Evolutionary conservation across 2,329 filamentous ascomycete species (phyloP).

Genomic region (Colletotrichum aenigma): DNA sequence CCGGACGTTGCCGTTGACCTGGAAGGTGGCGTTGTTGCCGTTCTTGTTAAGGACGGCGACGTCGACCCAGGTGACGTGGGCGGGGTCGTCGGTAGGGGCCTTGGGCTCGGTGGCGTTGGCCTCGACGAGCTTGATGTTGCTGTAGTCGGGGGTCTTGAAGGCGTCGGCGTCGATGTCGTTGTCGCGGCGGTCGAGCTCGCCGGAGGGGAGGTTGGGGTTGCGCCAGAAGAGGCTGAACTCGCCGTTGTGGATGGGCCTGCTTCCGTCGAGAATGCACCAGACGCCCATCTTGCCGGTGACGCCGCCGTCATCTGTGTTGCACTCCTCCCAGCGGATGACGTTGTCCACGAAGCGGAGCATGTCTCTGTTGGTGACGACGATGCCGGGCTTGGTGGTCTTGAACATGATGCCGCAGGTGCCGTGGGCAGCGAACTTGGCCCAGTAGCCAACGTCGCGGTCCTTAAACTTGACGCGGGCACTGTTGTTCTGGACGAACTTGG

Average conservation of each 20-base stretch:
- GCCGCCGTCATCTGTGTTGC: background rate
- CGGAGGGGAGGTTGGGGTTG: background rate
- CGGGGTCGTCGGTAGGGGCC: background rate
- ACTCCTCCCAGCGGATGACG: background rate
- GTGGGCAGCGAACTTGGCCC: constrained; percentile 5
- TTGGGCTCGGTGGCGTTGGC: background rate
- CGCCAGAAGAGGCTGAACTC: constrained; percentile 11
- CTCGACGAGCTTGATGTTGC: background rate
- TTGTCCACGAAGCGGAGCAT: constrained; percentile 4
- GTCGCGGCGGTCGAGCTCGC: background rate
- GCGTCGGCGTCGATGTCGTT: background rate
- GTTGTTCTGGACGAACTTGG: background rate
- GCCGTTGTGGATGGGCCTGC: background rate
- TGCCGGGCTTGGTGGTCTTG: background rate
- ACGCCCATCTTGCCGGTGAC: background rate
- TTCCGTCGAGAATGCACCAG: background rate
- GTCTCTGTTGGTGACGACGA: background rate
- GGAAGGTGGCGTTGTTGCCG: background rate
- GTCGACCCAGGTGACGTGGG: background rate
- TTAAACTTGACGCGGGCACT: constrained; percentile 6
- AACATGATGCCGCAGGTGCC: constrained; percentile 8
- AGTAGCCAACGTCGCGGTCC: background rate
- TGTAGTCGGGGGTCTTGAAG: background rate
- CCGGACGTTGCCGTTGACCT: background rate
- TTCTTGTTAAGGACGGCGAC: background rate